phyloP scores from a whole-genome alignment of 192 early-diverging fungal genomes.

The Linnemannia schmuckeri region DNA sequence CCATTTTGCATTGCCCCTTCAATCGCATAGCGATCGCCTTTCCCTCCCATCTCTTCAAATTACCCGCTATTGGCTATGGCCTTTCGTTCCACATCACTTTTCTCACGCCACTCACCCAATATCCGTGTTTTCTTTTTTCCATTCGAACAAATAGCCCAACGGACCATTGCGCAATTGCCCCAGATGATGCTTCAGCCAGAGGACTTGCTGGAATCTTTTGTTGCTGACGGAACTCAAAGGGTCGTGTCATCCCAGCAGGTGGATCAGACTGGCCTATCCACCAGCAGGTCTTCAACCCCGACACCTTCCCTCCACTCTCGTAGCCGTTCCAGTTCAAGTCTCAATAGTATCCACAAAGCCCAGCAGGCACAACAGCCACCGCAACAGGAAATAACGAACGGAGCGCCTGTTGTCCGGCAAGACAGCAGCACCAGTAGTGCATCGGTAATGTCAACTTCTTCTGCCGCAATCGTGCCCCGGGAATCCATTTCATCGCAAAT shows the following conservation, averaged over 20 bases:
- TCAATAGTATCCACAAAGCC: not conserved
- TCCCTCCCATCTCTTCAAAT: no score
- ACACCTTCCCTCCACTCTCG: slow-evolving; percentile 9
- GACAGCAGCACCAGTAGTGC: not conserved
- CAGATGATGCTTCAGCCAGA: slow-evolving; percentile 54
- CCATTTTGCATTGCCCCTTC: no score
- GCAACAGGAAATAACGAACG: not conserved
- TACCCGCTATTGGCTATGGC: not conserved
- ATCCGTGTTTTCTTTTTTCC: not conserved
- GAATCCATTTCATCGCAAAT: slow-evolving; percentile 24
- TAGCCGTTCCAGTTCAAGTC: slow-evolving; percentile 24
- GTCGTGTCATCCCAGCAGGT: slow-evolving; percentile 52
- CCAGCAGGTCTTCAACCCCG: slow-evolving; percentile 19
- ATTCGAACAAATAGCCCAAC: slow-evolving; percentile 31
- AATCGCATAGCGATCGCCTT: no score
- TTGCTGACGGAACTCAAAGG: slow-evolving; percentile 50
- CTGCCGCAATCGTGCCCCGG: slow-evolving; percentile 16
- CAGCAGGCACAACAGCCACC: not conserved
- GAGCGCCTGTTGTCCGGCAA: not conserved
- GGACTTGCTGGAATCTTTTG: slow-evolving; percentile 48
- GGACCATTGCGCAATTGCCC: slow-evolving; percentile 52
- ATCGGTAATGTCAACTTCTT: not conserved
- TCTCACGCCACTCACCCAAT: not conserved
- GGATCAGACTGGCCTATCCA: slow-evolving; percentile 39
- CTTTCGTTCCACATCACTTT: not conserved